Percentiles rank a stretch among this genome's conserved stretches.
phyloP scores from a whole-genome alignment of 2,329 filamentous ascomycete genomes.

The Fusarium brevicatenulatum region DNA sequence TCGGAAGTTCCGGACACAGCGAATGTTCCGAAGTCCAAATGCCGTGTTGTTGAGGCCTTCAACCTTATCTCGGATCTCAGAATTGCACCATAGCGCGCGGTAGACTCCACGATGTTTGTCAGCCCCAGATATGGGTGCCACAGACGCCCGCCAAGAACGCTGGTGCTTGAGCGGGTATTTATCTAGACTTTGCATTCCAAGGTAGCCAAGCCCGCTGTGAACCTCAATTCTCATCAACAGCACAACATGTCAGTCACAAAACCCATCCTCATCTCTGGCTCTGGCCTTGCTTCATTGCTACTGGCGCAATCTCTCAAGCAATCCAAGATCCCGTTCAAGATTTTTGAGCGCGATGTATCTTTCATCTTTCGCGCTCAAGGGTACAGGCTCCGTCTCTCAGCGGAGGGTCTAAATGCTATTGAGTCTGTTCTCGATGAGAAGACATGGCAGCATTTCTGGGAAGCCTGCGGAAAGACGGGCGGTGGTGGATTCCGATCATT shows the following conservation, averaged over 20 bases:
- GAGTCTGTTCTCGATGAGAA: constrained; percentile 64
- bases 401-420: constrained; percentile 67
- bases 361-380: constrained; percentile 68
- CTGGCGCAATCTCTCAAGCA: constrained; percentile 56
- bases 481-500: constrained; percentile 62
- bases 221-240: background rate
- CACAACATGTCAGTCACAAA: constrained; percentile 39
- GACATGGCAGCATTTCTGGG: constrained; percentile 65
- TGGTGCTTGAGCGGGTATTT: background rate
- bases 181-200: background rate
- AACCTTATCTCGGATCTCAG: background rate
- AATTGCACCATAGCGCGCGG: constrained; percentile 4
- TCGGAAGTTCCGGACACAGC: background rate
- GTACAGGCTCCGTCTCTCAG: constrained; percentile 68
- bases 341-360: constrained; percentile 66
- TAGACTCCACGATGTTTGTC: background rate
- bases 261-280: constrained; percentile 57
- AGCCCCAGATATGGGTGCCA: background rate
- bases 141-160: background rate
- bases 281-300: constrained; percentile 56
- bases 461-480: constrained; percentile 67
- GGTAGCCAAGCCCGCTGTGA: background rate
- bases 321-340: constrained; percentile 59
- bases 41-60: background rate
- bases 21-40: background rate